A percentile compares a stretch with the other conserved stretches of the same genome.
phyloP scores from a whole-genome alignment of 176 grass and related monocot genomes.

The Phoenix dactylifera region DNA sequence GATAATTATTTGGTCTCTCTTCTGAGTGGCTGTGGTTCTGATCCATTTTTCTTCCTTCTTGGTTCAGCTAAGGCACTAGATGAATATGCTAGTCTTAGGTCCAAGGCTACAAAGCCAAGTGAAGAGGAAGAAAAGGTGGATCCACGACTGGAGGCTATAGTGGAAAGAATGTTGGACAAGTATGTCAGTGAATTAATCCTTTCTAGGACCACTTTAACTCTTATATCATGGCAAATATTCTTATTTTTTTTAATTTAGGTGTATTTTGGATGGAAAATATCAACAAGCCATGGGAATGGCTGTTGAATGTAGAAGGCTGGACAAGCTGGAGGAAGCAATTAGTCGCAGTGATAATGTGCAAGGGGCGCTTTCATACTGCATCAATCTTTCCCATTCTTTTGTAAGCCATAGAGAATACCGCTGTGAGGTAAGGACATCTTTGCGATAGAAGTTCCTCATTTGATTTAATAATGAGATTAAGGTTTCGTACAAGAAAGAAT shows the following conservation, averaged over 20 bases:
- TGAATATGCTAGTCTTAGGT: constrained; percentile 85
- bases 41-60: constrained; percentile 15
- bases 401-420: constrained; percentile 97
- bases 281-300: constrained; percentile 99
- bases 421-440: constrained; percentile 57
- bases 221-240: too few species aligned
- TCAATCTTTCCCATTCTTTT: constrained; percentile 92
- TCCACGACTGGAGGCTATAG: constrained; percentile 83
- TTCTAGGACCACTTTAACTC: too few species aligned
- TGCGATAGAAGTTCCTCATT: not conserved
- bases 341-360: constrained; percentile 90
- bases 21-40: constrained; percentile 8
- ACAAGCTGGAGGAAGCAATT: constrained; percentile 93
- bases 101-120: constrained; percentile 37
- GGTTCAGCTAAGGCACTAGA: constrained; percentile 89
- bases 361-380: constrained; percentile 80
- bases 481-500: not conserved
- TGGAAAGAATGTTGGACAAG: constrained; percentile 97
- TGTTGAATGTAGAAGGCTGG: constrained; percentile 88
- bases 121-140: constrained; percentile 66
- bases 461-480: not conserved
- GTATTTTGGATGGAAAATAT: constrained; percentile 86
- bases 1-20: constrained; percentile 5
- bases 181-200: constrained; percentile 18
- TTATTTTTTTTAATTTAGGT: constrained; percentile 35